A percentile compares a stretch with the other conserved stretches of the same genome.
Evolutionary conservation across 768 basidiomycete genomes (phyloP).

Genomic region (Leccinum fibrillosum): DNA sequence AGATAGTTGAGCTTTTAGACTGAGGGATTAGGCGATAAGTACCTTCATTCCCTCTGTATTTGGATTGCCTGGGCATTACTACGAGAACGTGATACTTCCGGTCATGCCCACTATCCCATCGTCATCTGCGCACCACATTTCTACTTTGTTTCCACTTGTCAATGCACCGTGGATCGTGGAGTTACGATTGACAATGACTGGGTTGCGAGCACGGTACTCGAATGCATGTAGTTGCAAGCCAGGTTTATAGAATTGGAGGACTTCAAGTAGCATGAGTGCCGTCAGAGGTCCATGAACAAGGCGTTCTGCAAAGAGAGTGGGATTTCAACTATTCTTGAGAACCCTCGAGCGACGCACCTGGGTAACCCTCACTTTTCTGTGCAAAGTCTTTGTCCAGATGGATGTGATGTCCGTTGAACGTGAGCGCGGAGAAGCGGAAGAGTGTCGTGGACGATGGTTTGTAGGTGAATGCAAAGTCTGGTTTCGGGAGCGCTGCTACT

Average conservation of each 20-base stretch:
- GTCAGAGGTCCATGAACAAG: slow-evolving; percentile 86
- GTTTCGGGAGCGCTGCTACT: slow-evolving; percentile 52
- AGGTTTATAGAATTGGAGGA: slow-evolving; percentile 48
- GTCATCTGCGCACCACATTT: slow-evolving; percentile 59
- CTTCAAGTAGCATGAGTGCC: slow-evolving; percentile 74
- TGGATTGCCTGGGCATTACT: background rate
- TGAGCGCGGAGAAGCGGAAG: slow-evolving; percentile 84
- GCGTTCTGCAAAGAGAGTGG: slow-evolving; percentile 46
- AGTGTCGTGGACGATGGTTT: slow-evolving; percentile 67
- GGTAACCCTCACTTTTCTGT: slow-evolving; percentile 64
- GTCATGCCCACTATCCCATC: slow-evolving; percentile 68
- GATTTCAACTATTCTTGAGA: background rate
- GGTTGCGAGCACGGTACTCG: slow-evolving; percentile 69
- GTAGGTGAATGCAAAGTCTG: slow-evolving; percentile 64
- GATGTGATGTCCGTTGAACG: slow-evolving; percentile 82
- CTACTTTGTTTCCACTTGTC: slow-evolving; percentile 33
- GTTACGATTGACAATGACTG: slow-evolving; percentile 50
- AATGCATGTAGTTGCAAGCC: slow-evolving; percentile 47
- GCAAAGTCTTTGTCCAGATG: slow-evolving; percentile 79
- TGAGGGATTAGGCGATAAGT: background rate
- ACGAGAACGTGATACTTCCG: slow-evolving; percentile 40
- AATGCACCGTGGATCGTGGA: slow-evolving; percentile 48
- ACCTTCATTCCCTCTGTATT: background rate
- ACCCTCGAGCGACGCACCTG: slow-evolving; percentile 39
- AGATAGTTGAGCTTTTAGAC: background rate